Percentiles rank a stretch among this genome's conserved stretches.
These are phyloP conservation scores for Globisporangium orthogonon DNA, from an alignment of 352 stramenopile genomes.

Conservation along the genomic window DNA sequence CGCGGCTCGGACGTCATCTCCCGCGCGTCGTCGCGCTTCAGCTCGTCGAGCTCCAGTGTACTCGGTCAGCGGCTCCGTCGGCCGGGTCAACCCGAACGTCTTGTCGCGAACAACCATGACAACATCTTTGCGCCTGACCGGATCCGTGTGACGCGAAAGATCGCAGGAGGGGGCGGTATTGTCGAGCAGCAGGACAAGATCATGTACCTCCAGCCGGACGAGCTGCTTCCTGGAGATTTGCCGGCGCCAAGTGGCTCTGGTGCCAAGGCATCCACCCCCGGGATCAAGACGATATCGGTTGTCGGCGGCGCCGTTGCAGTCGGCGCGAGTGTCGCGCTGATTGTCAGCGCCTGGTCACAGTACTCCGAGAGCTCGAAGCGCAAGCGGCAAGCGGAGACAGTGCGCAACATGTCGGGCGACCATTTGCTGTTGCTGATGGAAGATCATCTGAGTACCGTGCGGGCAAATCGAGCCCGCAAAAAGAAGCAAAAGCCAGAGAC, in stretches of 20 bases:
- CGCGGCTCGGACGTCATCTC: slow-evolving; percentile 45
- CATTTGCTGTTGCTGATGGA: slow-evolving; percentile 69
- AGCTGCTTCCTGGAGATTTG: slow-evolving; percentile 54
- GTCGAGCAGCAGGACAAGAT: slow-evolving; percentile 61
- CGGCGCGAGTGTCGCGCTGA: slow-evolving; percentile 66
- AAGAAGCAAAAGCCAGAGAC: slow-evolving; percentile 10
- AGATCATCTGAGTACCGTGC: slow-evolving; percentile 34
- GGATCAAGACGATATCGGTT: slow-evolving; percentile 51
- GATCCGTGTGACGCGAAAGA: slow-evolving; percentile 56
- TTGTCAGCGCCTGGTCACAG: slow-evolving; percentile 76
- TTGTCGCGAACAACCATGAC: slow-evolving; percentile 77
- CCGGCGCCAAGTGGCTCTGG: slow-evolving; percentile 19
- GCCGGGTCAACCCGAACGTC: slow-evolving; percentile 8
- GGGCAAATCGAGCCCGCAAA: slow-evolving; percentile 3
- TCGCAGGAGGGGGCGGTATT: slow-evolving; percentile 20
- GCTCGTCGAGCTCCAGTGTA: slow-evolving; percentile 60
- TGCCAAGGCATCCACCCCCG: slow-evolving; percentile 11
- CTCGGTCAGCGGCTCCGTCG: slow-evolving; percentile 48
- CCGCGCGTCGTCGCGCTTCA: slow-evolving; percentile 58
- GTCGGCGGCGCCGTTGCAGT: slow-evolving; percentile 76
- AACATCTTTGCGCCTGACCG: slow-evolving; percentile 73
- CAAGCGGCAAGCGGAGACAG: slow-evolving; percentile 55
- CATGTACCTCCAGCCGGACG: slow-evolving; percentile 74
- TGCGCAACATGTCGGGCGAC: slow-evolving; percentile 68
- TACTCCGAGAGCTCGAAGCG: slow-evolving; percentile 67